Base-by-base conservation (phyloP, 352 stramenopile species). In the Vaucheria bursata region DNA sequence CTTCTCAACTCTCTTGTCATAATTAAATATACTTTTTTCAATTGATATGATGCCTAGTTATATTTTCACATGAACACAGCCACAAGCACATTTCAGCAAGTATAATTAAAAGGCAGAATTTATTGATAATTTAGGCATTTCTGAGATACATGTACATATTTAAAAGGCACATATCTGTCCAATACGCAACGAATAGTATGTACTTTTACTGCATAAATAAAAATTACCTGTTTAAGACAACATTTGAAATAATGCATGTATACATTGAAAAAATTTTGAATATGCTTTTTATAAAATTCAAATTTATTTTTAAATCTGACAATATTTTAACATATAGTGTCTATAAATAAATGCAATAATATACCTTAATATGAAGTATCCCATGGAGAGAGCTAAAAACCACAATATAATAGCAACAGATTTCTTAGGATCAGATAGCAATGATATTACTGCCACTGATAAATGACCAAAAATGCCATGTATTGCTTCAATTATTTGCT, bases 211-310 rank as follows among this genome's bases (percentile, higher is more conserved):
- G 8, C 33, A 50, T n/a, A 73, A 79, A 31, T 79, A 84, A 5
- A 95, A 98, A 85, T 99, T 94, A 59, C 95, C 91, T 67, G 98
- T 93, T n/a, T 99, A 89, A 86, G 89, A 95, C 35, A 95, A 95
- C 87, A 98, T 98, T 32, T 94, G 93, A 49, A 99, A 89, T 64
- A 34, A 32, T 75, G 71, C 31, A 76, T 36, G 34, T n/a, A 75
- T n/a, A 75, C 64, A 7, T 25, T n/a, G 18, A 71, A 12, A n/a
- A 18, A 75, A 34, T 35, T 7, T 25, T 75, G 25, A 35, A 64
- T 3, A 7, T 64, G 74, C 29, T 66, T 32, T 75, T 7, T n/a
- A 72, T 8, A 36, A 7, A 2, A 70, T 66, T 4, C 12, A 75
- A 0, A 12, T 39, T 1, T 73, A 75, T 7, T n/a, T 40, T 4